phyloP scores from a whole-genome alignment of 2,329 filamentous ascomycete genomes.

The Paraconiothyrium sp. region DNA sequence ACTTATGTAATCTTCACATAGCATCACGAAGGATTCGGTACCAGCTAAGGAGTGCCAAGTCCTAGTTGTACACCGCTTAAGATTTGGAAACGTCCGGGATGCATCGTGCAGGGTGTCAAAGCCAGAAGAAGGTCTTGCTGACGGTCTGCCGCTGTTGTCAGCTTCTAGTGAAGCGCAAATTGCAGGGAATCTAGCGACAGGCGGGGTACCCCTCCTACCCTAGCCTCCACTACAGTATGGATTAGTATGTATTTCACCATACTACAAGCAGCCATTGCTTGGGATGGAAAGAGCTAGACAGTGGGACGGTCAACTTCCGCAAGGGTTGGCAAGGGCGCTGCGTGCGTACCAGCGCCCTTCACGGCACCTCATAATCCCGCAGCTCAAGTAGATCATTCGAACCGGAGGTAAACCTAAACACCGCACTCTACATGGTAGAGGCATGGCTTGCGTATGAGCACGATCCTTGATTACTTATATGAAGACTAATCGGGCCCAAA shows the following conservation, averaged over 20 bases:
- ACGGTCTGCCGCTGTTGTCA: background rate
- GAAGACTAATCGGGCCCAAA: background rate
- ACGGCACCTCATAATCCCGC: background rate
- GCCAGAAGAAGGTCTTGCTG: background rate
- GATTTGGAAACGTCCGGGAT: background rate
- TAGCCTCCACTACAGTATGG: no score
- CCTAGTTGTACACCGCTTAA: background rate
- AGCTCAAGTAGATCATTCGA: background rate
- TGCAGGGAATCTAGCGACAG: background rate
- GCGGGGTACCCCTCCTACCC: background rate
- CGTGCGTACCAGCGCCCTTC: background rate
- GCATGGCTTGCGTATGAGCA: background rate
- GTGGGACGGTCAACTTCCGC: background rate
- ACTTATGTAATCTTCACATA: background rate
- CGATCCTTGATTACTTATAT: background rate
- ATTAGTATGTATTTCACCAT: no score
- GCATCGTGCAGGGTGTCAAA: background rate
- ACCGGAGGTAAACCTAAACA: background rate
- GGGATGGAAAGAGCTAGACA: background rate
- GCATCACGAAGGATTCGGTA: background rate
- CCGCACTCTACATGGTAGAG: background rate
- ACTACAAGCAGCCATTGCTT: background rate
- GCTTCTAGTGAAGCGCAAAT: background rate
- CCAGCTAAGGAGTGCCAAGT: no score
- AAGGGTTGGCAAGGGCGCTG: background rate